These are phyloP conservation scores for Pyrrhoderma lamaoense DNA, from an alignment of 1,284 basidiomycete species.

Conservation along the genomic window DNA sequence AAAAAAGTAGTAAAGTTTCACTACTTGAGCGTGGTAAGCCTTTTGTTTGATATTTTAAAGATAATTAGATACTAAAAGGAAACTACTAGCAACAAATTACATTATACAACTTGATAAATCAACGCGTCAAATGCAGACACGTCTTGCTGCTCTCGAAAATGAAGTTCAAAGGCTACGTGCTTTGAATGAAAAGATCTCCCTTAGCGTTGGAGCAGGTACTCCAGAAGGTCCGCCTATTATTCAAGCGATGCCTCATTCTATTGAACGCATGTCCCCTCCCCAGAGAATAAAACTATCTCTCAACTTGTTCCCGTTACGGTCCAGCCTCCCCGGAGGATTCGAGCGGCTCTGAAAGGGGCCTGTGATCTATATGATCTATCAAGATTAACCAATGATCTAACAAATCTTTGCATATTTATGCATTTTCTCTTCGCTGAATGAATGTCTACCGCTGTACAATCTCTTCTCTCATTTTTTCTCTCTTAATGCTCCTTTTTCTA, in stretches of 20 bases:
- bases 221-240: slow-evolving; percentile 34
- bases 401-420: slow-evolving; percentile 13
- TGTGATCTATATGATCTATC: slow-evolving; percentile 2
- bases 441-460: slow-evolving; percentile 5
- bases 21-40: slow-evolving; percentile 74
- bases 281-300: slow-evolving; percentile 32
- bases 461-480: slow-evolving; percentile 1
- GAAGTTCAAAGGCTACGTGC: slow-evolving; percentile 61
- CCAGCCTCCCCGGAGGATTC: slow-evolving; percentile 35
- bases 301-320: slow-evolving; percentile 41
- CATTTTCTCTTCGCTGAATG: slow-evolving; percentile 5
- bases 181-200: slow-evolving; percentile 74
- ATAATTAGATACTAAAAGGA: too few relatives aligned
- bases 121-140: slow-evolving; percentile 59
- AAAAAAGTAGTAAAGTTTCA: slow-evolving; percentile 85
- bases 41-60: not conserved
- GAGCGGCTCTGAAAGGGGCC: slow-evolving; percentile 13
- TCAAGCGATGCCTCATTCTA: slow-evolving; percentile 39
- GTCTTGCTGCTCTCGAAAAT: slow-evolving; percentile 52
- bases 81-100: slow-evolving; percentile 56
- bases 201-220: slow-evolving; percentile 33
- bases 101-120: slow-evolving; percentile 62
- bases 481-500: slow-evolving; percentile 3
- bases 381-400: not conserved
- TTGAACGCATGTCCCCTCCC: slow-evolving; percentile 55